A percentile compares a stretch with the other conserved stretches of the same genome.
Conservation (phyloP, 2,329 filamentous ascomycete genomes). For the Didymella arachidicola region DNA sequence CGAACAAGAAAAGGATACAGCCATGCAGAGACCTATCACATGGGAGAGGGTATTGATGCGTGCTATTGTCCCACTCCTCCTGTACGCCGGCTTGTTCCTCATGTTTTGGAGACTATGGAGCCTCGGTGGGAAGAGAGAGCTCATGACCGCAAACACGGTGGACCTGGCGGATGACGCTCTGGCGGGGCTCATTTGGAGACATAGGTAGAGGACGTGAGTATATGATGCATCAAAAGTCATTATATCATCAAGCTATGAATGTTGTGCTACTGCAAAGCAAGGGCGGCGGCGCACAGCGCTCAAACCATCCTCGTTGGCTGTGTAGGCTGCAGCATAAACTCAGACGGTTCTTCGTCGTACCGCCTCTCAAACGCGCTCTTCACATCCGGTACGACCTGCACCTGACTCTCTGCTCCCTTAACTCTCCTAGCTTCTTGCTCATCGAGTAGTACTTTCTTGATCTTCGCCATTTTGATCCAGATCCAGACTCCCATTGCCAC, state of each 20-base stretch:
- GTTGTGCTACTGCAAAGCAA: not conserved
- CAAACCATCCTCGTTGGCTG: slow-evolving; percentile 34
- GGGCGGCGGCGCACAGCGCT: slow-evolving; percentile 11
- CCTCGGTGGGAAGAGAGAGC: not conserved
- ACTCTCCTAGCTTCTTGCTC: slow-evolving; percentile 41
- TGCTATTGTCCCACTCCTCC: not conserved
- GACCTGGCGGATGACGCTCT: slow-evolving; percentile 6
- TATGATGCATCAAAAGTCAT: not conserved
- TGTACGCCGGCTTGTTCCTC: not conserved
- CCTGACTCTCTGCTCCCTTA: slow-evolving; percentile 26
- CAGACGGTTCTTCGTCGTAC: slow-evolving; percentile 30
- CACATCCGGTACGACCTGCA: slow-evolving; percentile 25
- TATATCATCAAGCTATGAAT: slow-evolving; percentile 8
- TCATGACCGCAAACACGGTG: slow-evolving; percentile 6
- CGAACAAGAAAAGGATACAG: not conserved
- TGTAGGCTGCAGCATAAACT: slow-evolving; percentile 30
- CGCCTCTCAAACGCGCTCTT: slow-evolving; percentile 31
- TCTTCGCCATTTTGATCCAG: slow-evolving; percentile 44
- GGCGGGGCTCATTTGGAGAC: slow-evolving; percentile 10
- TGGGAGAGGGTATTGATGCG: slow-evolving; percentile 12
- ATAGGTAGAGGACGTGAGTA: not conserved
- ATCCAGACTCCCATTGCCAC: slow-evolving; percentile 44
- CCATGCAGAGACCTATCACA: not conserved
- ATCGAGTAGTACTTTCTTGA: slow-evolving; percentile 45
- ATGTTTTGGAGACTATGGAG: not conserved